Conservation (phyloP, 2,329 filamentous ascomycete genomes). For the Aspergillus arachidicola region DNA sequence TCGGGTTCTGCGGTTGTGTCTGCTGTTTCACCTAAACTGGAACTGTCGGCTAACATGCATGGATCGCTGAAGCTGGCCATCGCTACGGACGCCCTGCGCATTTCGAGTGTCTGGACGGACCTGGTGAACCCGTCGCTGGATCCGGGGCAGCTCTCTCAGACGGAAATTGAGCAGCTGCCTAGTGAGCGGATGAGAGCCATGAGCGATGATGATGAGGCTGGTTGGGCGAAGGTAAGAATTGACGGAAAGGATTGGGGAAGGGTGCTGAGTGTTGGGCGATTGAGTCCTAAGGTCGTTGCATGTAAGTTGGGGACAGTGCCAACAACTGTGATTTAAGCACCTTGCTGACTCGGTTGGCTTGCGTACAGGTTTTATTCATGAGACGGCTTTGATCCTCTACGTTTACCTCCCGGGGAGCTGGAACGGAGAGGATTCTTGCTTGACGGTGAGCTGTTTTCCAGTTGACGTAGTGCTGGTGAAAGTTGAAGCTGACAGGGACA, state of each 20-base stretch:
- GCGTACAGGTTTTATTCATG: constrained; percentile 45
- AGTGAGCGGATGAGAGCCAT: constrained; percentile 73
- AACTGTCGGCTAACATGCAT: constrained; percentile 92
- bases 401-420: constrained; percentile 48
- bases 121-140: constrained; percentile 88
- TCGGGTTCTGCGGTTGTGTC: constrained; percentile 32
- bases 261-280: constrained; percentile 86
- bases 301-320: constrained; percentile 55
- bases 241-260: constrained; percentile 93
- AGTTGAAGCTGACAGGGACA: constrained; percentile 17
- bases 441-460: constrained; percentile 42
- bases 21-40: constrained; percentile 63
- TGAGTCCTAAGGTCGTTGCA: constrained; percentile 90
- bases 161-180: constrained; percentile 72
- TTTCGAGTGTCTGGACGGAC: constrained; percentile 82
- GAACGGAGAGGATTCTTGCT: constrained; percentile 47
- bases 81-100: constrained; percentile 79
- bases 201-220: constrained; percentile 70
- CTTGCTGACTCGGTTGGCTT: background rate
- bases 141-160: constrained; percentile 69
- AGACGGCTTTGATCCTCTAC: constrained; percentile 49
- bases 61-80: constrained; percentile 80
- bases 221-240: constrained; percentile 86
- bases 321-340: background rate
- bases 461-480: background rate